Base-by-base conservation (phyloP, 176 grass and related monocot species). In the Urochloa ruziziensis region DNA sequence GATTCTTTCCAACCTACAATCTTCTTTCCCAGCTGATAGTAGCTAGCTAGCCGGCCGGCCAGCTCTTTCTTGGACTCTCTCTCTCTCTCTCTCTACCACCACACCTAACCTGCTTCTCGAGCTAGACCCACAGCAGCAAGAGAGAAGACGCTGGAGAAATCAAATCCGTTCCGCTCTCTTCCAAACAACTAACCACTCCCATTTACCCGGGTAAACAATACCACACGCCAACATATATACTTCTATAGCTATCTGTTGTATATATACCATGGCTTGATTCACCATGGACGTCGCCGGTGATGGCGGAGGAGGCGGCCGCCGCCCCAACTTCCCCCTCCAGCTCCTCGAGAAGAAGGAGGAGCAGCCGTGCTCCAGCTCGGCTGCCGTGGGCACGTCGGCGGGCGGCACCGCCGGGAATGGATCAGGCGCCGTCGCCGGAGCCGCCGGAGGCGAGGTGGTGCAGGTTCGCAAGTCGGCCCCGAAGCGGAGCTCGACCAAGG, bases 261-360 rank as follows among this genome's bases (percentile, higher is more conserved):
- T 88, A 67, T 82, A 79, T 85, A 85, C 42, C 87, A 89, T 79
- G 81, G 81, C 65, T 32, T 92, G 43, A 88, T 87, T 92, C 77
- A 87, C 82, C 76, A 90, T 81, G 81, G 82, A 91, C 59, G 76
- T 90, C 67, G 83, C 90, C 74, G 83, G 83, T 69, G 92, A 88
- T 39, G 88, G 66, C 65, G 88, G 90, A 67, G 94, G 89, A 67
- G 94, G 89, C 5, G 79, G 86, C 34, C 95, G 92, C 29, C 79
- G 92, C 23, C 90, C 95, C 7, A 92, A 93, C 92, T 97, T 97
- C 81, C 95, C 90, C 12, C 79, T 94, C 33, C 92, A 94, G 73
- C 92, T 94, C 16, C 88, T 97, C 14, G 92, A 97, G 84, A 97
- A 97, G 95, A 94, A 94, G 78, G 92, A 94, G 86, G 85, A 85